These are phyloP conservation scores for Wakefieldia striispora DNA, from an alignment of 768 basidiomycete genomes.

Conservation along the genomic window DNA sequence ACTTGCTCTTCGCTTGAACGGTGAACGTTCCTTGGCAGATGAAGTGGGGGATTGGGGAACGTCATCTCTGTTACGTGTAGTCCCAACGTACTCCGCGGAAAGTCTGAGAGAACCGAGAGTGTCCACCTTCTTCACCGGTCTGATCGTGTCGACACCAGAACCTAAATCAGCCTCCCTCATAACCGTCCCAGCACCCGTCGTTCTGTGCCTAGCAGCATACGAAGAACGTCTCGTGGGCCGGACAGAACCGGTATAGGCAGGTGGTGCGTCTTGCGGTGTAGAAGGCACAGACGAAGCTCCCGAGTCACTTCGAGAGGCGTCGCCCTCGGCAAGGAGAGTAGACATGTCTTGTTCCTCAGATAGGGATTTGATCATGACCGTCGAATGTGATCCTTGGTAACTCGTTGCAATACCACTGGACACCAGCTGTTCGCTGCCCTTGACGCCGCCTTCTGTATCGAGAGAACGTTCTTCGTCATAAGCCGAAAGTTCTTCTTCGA, in stretches of 20 bases:
- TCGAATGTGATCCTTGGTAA: slow-evolving; percentile 61
- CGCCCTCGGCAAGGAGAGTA: slow-evolving; percentile 36
- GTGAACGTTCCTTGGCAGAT: slow-evolving; percentile 37
- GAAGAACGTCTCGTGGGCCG: slow-evolving; percentile 67
- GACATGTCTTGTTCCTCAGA: slow-evolving; percentile 43
- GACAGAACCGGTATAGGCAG: slow-evolving; percentile 71
- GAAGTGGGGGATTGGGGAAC: slow-evolving; percentile 44
- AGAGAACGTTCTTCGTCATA: slow-evolving; percentile 53
- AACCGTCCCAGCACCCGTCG: slow-evolving; percentile 65
- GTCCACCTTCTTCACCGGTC: slow-evolving; percentile 92
- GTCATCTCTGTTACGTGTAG: slow-evolving; percentile 53
- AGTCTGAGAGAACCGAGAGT: slow-evolving; percentile 69
- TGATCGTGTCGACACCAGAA: slow-evolving; percentile 84
- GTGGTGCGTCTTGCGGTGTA: slow-evolving; percentile 57
- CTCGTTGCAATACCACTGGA: slow-evolving; percentile 47
- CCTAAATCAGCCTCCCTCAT: slow-evolving; percentile 83
- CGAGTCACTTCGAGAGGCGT: slow-evolving; percentile 42
- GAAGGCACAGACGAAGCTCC: slow-evolving; percentile 35
- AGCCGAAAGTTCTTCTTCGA: slow-evolving; percentile 34
- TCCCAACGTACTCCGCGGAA: slow-evolving; percentile 82
- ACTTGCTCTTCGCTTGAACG: slow-evolving; percentile 50
- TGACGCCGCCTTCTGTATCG: slow-evolving; percentile 62
- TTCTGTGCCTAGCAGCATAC: slow-evolving; percentile 69
- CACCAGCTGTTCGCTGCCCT: slow-evolving; percentile 54
- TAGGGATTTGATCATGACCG: slow-evolving; percentile 59